Evolutionary conservation across 1,139 yeast species (phyloP).

Genomic region (Blastobotrys petasosporus): DNA sequence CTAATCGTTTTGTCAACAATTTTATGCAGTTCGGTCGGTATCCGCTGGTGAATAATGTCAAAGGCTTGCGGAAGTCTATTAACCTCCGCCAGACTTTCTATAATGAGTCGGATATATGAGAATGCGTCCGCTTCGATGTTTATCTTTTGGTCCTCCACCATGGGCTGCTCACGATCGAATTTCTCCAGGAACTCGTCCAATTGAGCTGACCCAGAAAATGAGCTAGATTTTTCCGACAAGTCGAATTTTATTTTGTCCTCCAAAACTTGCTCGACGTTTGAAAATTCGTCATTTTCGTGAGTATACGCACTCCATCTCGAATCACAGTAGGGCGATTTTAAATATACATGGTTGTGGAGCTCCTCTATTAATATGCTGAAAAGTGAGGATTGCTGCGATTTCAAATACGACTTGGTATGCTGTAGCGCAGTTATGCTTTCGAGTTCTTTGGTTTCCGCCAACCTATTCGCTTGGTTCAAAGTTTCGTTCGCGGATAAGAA

Average conservation of each 20-base stretch:
- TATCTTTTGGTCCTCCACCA: slow-evolving; percentile 27
- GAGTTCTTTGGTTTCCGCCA: slow-evolving; percentile 54
- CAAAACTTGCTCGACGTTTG: slow-evolving; percentile 27
- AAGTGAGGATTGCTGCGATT: slow-evolving; percentile 53
- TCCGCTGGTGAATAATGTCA: slow-evolving; percentile 47
- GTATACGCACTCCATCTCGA: slow-evolving; percentile 32
- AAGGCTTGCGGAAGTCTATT: slow-evolving; percentile 60
- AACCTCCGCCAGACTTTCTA: slow-evolving; percentile 55
- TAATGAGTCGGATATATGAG: slow-evolving; percentile 49
- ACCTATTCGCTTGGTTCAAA: slow-evolving; percentile 49
- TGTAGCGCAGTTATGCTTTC: slow-evolving; percentile 59
- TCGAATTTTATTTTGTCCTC: slow-evolving; percentile 30
- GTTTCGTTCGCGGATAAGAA: slow-evolving; percentile 64
- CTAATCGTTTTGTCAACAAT: slow-evolving; percentile 58
- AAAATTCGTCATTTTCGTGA: slow-evolving; percentile 24
- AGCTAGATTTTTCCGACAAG: slow-evolving; percentile 24
- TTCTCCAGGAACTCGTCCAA: slow-evolving; percentile 43
- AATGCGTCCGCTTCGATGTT: slow-evolving; percentile 46
- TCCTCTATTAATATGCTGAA: slow-evolving; percentile 75
- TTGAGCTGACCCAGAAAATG: slow-evolving; percentile 23
- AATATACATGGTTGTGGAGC: slow-evolving; percentile 63
- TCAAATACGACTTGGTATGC: slow-evolving; percentile 52
- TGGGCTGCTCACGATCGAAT: slow-evolving; percentile 20
- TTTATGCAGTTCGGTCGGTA: slow-evolving; percentile 44
- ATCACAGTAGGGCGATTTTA: slow-evolving; percentile 44